Evolutionary conservation across 805 yeast genomes (phyloP).

Genomic region (Nakazawaea ishiwadae): DNA sequence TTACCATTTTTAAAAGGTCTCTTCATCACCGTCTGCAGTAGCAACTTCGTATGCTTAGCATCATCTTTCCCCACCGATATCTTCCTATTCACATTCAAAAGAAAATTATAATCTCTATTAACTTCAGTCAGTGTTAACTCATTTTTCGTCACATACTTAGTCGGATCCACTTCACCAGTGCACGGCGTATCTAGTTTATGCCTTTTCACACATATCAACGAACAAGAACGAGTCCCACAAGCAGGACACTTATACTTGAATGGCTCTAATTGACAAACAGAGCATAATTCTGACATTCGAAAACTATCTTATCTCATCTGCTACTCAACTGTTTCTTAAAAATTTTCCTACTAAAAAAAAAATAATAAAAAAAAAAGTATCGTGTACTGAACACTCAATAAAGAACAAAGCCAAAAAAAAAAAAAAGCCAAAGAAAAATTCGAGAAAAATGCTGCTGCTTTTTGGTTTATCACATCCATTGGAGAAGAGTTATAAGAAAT

Average conservation of each 20-base stretch:
- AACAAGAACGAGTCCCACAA: slow-evolving; percentile 65
- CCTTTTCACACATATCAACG: slow-evolving; percentile 60
- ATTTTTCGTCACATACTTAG: slow-evolving; percentile 47
- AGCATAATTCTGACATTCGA: slow-evolving; percentile 28
- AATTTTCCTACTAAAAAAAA: background rate
- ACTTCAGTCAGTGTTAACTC: slow-evolving; percentile 46
- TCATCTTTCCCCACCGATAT: slow-evolving; percentile 58
- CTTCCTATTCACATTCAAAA: slow-evolving; percentile 53
- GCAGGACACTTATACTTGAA: slow-evolving; percentile 79
- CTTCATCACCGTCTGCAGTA: slow-evolving; percentile 7
- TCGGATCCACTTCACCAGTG: slow-evolving; percentile 59
- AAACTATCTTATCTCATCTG: background rate
- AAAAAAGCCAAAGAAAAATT: too few species aligned
- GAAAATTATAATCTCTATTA: slow-evolving; percentile 80
- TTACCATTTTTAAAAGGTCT: slow-evolving; percentile 12
- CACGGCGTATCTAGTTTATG: slow-evolving; percentile 67
- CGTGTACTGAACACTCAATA: too few species aligned
- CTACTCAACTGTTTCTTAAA: background rate
- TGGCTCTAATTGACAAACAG: slow-evolving; percentile 35
- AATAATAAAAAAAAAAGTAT: background rate
- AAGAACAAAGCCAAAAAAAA: too few species aligned
- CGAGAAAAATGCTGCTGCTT: too few species aligned
- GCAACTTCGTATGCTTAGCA: slow-evolving; percentile 19
- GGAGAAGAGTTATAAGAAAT: too few species aligned
- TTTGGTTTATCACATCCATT: too few species aligned